Evolutionary conservation across 2,329 filamentous ascomycete species (phyloP).

Genomic region (Colletotrichum gigasporum): DNA sequence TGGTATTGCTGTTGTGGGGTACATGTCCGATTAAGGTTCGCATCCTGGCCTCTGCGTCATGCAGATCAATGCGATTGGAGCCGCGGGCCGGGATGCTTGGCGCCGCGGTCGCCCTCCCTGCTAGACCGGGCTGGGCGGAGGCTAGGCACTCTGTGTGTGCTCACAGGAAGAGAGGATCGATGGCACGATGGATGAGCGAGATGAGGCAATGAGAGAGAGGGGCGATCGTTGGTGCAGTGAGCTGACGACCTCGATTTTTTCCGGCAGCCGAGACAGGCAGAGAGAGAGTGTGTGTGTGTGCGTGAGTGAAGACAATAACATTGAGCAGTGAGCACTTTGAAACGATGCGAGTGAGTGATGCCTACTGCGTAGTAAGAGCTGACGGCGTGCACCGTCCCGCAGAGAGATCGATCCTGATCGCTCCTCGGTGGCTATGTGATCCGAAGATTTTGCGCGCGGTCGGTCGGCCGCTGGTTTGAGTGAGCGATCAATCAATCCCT

Average conservation of each 20-base stretch:
- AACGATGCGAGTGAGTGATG: too few species aligned
- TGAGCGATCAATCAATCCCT: neutral
- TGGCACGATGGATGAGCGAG: conserved; percentile 14
- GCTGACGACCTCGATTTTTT: too few species aligned
- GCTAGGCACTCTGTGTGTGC: conserved; percentile 18
- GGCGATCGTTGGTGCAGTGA: conserved; percentile 10
- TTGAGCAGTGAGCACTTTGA: neutral
- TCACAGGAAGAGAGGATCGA: neutral
- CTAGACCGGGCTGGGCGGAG: conserved; percentile 8
- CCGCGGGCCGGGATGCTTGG: conserved; percentile 24
- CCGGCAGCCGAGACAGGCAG: too few species aligned
- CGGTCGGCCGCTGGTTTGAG: too few species aligned
- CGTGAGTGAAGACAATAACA: neutral
- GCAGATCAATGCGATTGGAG: conserved; percentile 30
- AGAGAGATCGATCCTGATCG: neutral
- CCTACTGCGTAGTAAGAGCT: too few species aligned
- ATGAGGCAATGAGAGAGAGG: conserved; percentile 14
- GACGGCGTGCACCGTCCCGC: too few species aligned
- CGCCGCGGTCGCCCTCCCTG: conserved; percentile 19
- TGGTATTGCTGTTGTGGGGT: conserved; percentile 20
- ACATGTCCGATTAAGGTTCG: conserved; percentile 32
- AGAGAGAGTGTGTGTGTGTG: too few species aligned
- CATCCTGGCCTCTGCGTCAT: conserved; percentile 32
- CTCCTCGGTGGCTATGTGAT: too few species aligned
- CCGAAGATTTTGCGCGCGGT: neutral